Evolutionary conservation across 176 grass and related monocot species (phyloP).

Genomic region (Musa troglodytarum): DNA sequence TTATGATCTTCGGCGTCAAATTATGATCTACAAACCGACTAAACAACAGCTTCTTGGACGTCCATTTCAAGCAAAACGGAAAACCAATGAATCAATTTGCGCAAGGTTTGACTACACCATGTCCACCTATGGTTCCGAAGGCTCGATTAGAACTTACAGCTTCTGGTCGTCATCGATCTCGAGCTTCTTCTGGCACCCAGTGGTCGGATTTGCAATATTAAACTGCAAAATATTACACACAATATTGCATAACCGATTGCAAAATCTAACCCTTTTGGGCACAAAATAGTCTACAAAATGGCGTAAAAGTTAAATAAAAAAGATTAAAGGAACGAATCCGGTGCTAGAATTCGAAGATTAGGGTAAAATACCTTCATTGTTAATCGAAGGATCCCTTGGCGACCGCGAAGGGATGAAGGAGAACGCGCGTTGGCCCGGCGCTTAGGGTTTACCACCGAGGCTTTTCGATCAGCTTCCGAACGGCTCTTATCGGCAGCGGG

Average conservation of each 20-base stretch:
- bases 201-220: slow-evolving; percentile 86
- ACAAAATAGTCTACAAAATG: not conserved
- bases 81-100: no score
- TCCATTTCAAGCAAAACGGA: no score
- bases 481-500: no score
- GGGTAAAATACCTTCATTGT: slow-evolving; percentile 2
- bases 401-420: not conserved
- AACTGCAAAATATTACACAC: slow-evolving; percentile 41
- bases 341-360: not conserved
- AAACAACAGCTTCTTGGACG: no score
- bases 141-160: slow-evolving; percentile 52
- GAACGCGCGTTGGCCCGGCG: not conserved
- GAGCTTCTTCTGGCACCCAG: slow-evolving; percentile 93
- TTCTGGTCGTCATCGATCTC: slow-evolving; percentile 97
- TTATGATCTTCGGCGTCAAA: no score
- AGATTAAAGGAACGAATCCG: no score
- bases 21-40: no score
- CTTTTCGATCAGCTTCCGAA: no score
- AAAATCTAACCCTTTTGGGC: not conserved
- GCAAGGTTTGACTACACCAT: no score
- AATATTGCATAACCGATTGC: not conserved
- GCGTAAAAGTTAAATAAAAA: not conserved
- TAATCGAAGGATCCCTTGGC: no score
- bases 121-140: not conserved
- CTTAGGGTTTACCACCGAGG: not conserved